Evolutionary conservation across 208 protist species (phyloP).

Genomic region (Acanthamoeba quina): DNA sequence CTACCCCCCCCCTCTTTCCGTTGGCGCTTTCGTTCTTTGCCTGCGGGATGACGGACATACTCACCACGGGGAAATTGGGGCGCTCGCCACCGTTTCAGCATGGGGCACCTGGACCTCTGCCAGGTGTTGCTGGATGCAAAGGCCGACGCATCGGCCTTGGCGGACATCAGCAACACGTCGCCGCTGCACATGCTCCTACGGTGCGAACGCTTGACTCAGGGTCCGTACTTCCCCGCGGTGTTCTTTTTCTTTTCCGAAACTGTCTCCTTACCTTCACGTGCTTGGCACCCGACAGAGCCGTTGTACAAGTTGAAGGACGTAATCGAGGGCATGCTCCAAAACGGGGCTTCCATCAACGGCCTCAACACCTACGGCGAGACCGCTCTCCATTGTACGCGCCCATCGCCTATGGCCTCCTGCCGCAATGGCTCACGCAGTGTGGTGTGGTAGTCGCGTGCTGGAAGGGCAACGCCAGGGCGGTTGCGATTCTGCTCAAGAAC

Average conservation of each 20-base stretch:
- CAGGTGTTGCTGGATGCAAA: not conserved
- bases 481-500: not conserved
- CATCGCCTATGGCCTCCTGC: too few species aligned
- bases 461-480: not conserved
- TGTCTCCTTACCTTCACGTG: not conserved
- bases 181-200: not conserved
- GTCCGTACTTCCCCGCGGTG: not conserved
- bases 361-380: not conserved
- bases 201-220: not conserved
- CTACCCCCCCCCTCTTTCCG: not conserved
- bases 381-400: not conserved
- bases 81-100: not conserved
- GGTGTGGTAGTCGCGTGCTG: not conserved
- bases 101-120: not conserved
- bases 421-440: not conserved
- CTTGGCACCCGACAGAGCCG: not conserved
- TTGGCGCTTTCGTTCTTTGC: not conserved
- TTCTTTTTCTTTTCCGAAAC: not conserved
- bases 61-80: too few species aligned
- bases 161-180: constrained; percentile 3
- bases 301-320: not conserved
- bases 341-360: not conserved
- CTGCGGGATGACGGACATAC: too few species aligned
- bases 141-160: not conserved
- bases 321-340: not conserved